A percentile compares a stretch with the other conserved stretches of the same genome.
Conservation (phyloP, 1,284 basidiomycete genomes). For the Rhodotorula glutinis region DNA sequence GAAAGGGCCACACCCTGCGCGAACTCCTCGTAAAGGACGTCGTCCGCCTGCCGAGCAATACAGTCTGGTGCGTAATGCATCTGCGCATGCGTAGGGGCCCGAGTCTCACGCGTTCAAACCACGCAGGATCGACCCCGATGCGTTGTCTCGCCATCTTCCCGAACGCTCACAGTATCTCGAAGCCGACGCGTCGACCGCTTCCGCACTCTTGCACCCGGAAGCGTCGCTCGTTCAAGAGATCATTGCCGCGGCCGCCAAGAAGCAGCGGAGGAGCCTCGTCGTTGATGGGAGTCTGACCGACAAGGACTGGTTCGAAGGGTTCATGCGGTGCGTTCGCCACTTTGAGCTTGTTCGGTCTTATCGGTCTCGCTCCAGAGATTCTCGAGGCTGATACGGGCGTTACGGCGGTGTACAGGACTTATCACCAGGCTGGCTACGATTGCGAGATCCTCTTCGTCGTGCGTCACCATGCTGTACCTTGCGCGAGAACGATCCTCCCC, state of each 20-base stretch:
- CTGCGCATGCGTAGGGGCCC: no score
- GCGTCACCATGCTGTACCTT: no score
- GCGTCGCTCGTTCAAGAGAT: constrained; percentile 42
- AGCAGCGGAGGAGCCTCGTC: constrained; percentile 34
- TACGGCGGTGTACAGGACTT: background rate
- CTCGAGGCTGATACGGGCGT: background rate
- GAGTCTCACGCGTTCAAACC: no score
- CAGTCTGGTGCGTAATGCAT: constrained; percentile 36
- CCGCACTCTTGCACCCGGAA: constrained; percentile 40
- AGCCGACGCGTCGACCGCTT: constrained; percentile 25
- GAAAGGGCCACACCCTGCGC: constrained; percentile 42
- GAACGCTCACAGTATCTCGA: constrained; percentile 41
- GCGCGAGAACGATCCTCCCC: no score
- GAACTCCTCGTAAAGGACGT: constrained; percentile 29
- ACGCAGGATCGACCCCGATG: constrained; percentile 43
- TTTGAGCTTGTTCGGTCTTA: no score
- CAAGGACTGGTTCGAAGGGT: constrained; percentile 39
- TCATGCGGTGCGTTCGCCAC: constrained; percentile 32
- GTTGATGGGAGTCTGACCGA: constrained; percentile 43
- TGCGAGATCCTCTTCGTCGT: constrained; percentile 43
- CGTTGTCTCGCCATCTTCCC: constrained; percentile 39
- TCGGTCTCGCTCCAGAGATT: fast-evolving
- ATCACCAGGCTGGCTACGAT: constrained; percentile 35
- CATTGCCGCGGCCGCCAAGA: constrained; percentile 34
- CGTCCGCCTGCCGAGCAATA: constrained; percentile 38